Percentiles rank a stretch among this genome's conserved stretches.
These are phyloP conservation scores for Coniella lustricola DNA, from an alignment of 2,329 filamentous ascomycete species.

Conservation along the genomic window DNA sequence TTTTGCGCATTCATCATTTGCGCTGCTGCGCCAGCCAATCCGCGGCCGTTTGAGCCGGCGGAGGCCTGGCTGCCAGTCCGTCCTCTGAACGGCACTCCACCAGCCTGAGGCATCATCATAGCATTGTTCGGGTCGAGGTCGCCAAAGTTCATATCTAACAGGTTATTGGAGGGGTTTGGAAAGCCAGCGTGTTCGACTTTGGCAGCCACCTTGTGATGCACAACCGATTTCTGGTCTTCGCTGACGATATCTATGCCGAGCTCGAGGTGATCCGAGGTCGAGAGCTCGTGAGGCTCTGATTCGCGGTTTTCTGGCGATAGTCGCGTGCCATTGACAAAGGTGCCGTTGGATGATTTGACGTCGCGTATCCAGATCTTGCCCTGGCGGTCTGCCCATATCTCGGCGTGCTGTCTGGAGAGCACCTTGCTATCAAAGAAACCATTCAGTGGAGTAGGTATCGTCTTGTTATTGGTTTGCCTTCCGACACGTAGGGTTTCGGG, in stretches of 20 bases:
- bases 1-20: constrained; percentile 41
- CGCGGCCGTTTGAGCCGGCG: constrained; percentile 49
- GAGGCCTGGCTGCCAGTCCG: constrained; percentile 62
- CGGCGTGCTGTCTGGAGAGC: constrained; percentile 88
- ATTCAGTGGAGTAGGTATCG: constrained; percentile 81
- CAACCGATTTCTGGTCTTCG: constrained; percentile 96
- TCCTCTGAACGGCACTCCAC: constrained; percentile 63
- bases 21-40: constrained; percentile 45
- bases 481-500: constrained; percentile 95
- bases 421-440: constrained; percentile 99
- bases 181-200: constrained; percentile 94
- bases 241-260: constrained; percentile 97
- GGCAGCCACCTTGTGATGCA: constrained; percentile 96
- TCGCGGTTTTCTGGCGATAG: constrained; percentile 92
- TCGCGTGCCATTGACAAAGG: constrained; percentile 89
- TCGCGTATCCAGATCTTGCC: constrained; percentile 95
- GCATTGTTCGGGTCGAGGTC: constrained; percentile 78
- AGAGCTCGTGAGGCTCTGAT: constrained; percentile 88
- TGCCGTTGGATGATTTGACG: constrained; percentile 97
- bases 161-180: constrained; percentile 64
- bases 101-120: constrained; percentile 62
- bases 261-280: constrained; percentile 86
- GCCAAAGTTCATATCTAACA: constrained; percentile 84
- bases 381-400: constrained; percentile 80
- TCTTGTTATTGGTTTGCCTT: constrained; percentile 95